These are phyloP conservation scores for Tulasnella sp. DNA, from an alignment of 768 basidiomycete genomes.

Conservation along the genomic window DNA sequence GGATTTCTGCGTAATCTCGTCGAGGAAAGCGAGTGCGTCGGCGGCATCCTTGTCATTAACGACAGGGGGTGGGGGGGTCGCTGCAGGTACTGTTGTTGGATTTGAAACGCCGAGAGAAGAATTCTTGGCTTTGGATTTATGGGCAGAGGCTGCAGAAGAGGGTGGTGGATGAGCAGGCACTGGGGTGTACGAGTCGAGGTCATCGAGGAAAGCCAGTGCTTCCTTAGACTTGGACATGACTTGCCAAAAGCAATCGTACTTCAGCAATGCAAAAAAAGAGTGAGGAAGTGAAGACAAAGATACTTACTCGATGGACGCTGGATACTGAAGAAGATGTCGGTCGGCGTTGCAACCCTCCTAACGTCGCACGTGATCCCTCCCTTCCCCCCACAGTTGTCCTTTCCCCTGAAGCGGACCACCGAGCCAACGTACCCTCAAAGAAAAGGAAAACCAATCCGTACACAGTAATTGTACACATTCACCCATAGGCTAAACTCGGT, in stretches of 20 bases:
- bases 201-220: constrained; percentile 88
- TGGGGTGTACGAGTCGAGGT: constrained; percentile 70
- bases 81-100: constrained; percentile 29
- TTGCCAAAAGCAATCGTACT: neutral
- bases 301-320: neutral
- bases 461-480: too few relatives aligned
- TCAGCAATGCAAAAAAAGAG: neutral
- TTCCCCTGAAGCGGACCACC: neutral
- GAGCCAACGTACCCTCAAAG: neutral
- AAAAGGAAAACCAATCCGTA: neutral
- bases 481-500: neutral
- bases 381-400: too few relatives aligned
- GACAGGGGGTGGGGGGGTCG: neutral
- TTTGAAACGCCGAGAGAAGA: constrained; percentile 31
- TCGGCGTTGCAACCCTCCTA: neutral
- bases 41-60: constrained; percentile 61
- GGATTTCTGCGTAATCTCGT: constrained; percentile 91
- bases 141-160: constrained; percentile 33
- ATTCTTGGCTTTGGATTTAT: constrained; percentile 30
- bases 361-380: neutral
- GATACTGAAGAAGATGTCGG: neutral
- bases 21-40: constrained; percentile 86
- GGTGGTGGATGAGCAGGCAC: constrained; percentile 26
- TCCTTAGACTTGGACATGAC: constrained; percentile 45
- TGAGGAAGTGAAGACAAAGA: neutral